A percentile compares a stretch with the other conserved stretches of the same genome.
These are phyloP conservation scores for Plasmodium blacklocki DNA, from an alignment of 169 alveolate genomes.

Conservation along the genomic window DNA sequence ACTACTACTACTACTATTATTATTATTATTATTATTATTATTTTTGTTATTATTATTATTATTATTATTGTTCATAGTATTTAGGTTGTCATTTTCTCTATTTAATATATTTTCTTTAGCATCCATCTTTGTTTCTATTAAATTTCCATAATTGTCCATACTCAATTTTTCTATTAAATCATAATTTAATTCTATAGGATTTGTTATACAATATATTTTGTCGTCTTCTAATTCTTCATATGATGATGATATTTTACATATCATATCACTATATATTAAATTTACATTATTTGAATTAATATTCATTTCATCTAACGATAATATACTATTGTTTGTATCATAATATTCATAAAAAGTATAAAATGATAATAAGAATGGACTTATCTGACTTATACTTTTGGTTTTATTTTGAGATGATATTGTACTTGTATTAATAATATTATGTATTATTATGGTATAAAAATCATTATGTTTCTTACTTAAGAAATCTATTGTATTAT, in stretches of 20 bases:
- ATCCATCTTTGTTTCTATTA: slow-evolving; percentile 27
- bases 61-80: not conserved
- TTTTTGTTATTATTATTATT: slow-evolving; percentile 16
- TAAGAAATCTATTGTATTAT: slow-evolving; percentile 80
- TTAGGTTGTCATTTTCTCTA: too few species aligned
- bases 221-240: slow-evolving; percentile 60
- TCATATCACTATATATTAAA: slow-evolving; percentile 64
- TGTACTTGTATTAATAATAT: slow-evolving; percentile 63
- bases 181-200: slow-evolving; percentile 67
- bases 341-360: slow-evolving; percentile 78
- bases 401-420: slow-evolving; percentile 62
- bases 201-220: slow-evolving; percentile 45
- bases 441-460: slow-evolving; percentile 46
- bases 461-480: slow-evolving; percentile 77
- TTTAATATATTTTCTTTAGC: not conserved
- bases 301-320: slow-evolving; percentile 45
- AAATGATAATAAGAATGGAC: slow-evolving; percentile 81
- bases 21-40: not conserved
- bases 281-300: slow-evolving; percentile 25
- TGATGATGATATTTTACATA: slow-evolving; percentile 29
- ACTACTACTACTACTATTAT: not conserved
- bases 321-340: slow-evolving; percentile 61
- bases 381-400: slow-evolving; percentile 70
- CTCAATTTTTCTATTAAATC: slow-evolving; percentile 59
- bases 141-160: slow-evolving; percentile 70